Conservation (phyloP, 495 filamentous ascomycete species). For the Hypoxylon rickii region DNA sequence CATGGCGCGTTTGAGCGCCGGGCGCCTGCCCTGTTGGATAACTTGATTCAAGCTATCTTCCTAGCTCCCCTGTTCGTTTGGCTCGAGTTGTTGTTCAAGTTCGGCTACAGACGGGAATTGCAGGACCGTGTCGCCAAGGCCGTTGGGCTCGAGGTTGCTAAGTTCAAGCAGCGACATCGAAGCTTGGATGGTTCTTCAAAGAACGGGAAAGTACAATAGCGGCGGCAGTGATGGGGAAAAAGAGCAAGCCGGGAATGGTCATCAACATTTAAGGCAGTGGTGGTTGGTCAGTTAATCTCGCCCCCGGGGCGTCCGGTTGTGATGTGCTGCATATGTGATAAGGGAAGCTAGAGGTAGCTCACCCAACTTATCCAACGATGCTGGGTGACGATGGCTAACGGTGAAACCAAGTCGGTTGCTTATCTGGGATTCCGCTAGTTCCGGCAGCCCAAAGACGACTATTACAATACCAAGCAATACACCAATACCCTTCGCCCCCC, state of each 20-base stretch:
- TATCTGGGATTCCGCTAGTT: neutral
- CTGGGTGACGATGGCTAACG: neutral
- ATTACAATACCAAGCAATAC: no score
- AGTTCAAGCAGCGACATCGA: conserved; percentile 45
- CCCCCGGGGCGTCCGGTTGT: no score
- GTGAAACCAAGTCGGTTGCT: neutral
- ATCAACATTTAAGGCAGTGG: no score
- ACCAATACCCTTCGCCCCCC: no score
- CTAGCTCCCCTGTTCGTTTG: conserved; percentile 99
- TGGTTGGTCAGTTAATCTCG: no score
- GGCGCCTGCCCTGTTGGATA: conserved; percentile 88
- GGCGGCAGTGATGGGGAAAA: no score
- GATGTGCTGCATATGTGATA: no score
- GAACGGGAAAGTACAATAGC: conserved; percentile 43
- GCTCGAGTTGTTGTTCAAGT: conserved; percentile 89
- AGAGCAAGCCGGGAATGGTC: no score
- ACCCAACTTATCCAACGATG: neutral
- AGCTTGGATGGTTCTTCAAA: conserved; percentile 40
- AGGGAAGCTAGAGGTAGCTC: neutral
- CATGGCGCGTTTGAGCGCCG: conserved; percentile 89
- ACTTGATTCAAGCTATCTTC: conserved; percentile 85
- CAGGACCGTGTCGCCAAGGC: conserved; percentile 76
- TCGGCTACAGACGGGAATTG: conserved; percentile 88
- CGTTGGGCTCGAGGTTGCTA: conserved; percentile 70
- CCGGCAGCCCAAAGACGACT: no score